Percentiles rank a stretch among this genome's conserved stretches.
Evolutionary conservation across 2,329 filamentous ascomycete species (phyloP).

Genomic region (Ascocoryne sarcoides): DNA sequence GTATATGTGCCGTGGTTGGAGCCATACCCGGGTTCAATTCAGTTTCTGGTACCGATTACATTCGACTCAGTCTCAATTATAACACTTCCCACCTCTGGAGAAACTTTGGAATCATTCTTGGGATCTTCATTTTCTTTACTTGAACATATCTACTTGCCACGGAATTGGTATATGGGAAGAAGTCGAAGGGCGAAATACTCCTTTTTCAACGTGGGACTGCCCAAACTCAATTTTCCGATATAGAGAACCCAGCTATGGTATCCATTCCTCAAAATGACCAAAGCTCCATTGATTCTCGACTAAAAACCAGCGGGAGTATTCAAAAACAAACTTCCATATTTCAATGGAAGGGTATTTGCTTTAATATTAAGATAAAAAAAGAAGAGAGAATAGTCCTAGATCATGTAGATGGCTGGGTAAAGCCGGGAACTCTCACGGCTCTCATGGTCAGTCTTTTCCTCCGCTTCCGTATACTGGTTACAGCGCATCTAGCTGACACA

Average conservation of each 20-base stretch:
- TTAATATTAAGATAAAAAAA: constrained; percentile 61
- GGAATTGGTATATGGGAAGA: constrained; percentile 45
- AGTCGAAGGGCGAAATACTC: constrained; percentile 68
- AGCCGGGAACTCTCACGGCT: constrained; percentile 59
- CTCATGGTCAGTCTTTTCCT: constrained; percentile 46
- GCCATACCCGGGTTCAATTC: constrained; percentile 40
- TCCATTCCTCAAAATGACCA: constrained; percentile 37
- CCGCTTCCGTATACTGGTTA: no score
- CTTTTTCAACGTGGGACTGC: constrained; percentile 55
- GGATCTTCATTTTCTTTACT: constrained; percentile 53
- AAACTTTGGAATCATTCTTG: constrained; percentile 61
- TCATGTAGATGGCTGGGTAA: constrained; percentile 62
- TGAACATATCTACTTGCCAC: constrained; percentile 53
- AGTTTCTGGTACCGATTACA: constrained; percentile 51
- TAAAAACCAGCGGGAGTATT: constrained; percentile 48
- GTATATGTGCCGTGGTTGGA: constrained; percentile 49
- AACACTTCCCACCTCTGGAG: constrained; percentile 50
- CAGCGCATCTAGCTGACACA: constrained; percentile 47
- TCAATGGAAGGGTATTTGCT: constrained; percentile 43
- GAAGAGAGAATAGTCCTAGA: constrained; percentile 56
- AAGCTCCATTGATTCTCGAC: constrained; percentile 2
- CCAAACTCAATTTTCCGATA: neutral
- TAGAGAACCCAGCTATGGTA: neutral
- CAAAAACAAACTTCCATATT: constrained; percentile 21
- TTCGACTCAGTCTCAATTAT: constrained; percentile 48